Evolutionary conservation across 768 basidiomycete species (phyloP).

Genomic region (Boletus tomentosulus): DNA sequence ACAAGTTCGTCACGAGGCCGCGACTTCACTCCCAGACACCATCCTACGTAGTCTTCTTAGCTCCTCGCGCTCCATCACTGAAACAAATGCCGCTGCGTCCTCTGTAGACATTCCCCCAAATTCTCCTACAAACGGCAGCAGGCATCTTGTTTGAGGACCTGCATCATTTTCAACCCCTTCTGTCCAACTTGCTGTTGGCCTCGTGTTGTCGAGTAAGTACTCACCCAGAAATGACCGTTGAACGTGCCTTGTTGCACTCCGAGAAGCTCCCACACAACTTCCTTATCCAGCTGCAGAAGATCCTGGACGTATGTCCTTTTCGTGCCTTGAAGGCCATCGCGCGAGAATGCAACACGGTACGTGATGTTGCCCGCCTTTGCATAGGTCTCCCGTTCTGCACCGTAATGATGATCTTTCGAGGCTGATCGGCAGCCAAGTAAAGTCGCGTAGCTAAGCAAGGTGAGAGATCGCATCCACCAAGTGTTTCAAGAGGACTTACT

Average conservation of each 20-base stretch:
- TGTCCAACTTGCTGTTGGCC: not conserved
- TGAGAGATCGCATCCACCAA: not conserved
- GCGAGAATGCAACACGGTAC: slow-evolving; percentile 74
- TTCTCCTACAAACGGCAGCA: slow-evolving; percentile 57
- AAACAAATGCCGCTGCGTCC: too few relatives aligned
- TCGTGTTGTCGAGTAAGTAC: slow-evolving; percentile 19
- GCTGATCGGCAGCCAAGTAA: slow-evolving; percentile 86
- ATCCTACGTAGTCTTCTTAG: too few relatives aligned
- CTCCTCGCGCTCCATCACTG: too few relatives aligned
- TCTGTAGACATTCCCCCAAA: slow-evolving; percentile 25
- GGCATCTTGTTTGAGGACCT: slow-evolving; percentile 99
- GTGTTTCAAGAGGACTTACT: slow-evolving; percentile 35
- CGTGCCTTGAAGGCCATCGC: slow-evolving; percentile 53
- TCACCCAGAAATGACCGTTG: slow-evolving; percentile 81
- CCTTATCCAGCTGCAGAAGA: slow-evolving; percentile 62
- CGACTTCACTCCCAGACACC: too few relatives aligned
- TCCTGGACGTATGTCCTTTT: slow-evolving; percentile 88
- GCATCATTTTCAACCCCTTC: not conserved
- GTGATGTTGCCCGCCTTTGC: slow-evolving; percentile 39
- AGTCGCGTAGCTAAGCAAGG: slow-evolving; percentile 59
- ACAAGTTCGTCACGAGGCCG: too few relatives aligned
- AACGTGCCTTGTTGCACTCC: slow-evolving; percentile 55
- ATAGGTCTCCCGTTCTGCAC: slow-evolving; percentile 61
- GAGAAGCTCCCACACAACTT: slow-evolving; percentile 63
- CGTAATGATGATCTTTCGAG: slow-evolving; percentile 75